A percentile compares a stretch with the other conserved stretches of the same genome.
These are phyloP conservation scores for Colletotrichum caudatum DNA, from an alignment of 2,329 filamentous ascomycete species.

Conservation along the genomic window DNA sequence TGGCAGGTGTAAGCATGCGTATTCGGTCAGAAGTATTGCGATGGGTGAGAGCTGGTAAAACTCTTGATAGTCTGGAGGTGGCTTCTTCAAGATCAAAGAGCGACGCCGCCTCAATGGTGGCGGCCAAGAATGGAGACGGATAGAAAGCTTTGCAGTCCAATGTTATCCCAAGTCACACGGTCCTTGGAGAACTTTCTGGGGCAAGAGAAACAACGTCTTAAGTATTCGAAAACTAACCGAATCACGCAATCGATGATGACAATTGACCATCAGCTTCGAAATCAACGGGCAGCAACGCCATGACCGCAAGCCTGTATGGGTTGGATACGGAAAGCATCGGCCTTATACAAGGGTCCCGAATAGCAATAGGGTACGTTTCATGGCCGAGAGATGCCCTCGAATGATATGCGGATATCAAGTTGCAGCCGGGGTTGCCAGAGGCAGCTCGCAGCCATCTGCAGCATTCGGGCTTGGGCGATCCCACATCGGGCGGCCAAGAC, in stretches of 20 bases:
- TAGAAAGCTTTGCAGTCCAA: not conserved
- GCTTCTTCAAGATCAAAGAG: not conserved
- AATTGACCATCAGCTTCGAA: constrained; percentile 32
- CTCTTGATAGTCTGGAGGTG: not conserved
- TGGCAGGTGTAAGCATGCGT: not conserved
- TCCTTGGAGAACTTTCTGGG: not conserved
- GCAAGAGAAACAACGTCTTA: constrained; percentile 1
- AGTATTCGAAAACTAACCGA: constrained; percentile 13
- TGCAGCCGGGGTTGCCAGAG: not conserved
- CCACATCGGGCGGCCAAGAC: not conserved
- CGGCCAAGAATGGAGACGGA: too few species aligned
- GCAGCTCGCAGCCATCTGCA: not conserved
- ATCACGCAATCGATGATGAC: constrained; percentile 41
- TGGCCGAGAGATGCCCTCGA: not conserved
- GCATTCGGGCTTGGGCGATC: not conserved
- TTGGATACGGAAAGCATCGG: constrained; percentile 12
- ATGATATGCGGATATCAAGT: not conserved
- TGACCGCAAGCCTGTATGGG: not conserved
- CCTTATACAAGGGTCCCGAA: not conserved
- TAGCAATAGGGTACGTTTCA: not conserved
- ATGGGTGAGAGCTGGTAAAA: not conserved
- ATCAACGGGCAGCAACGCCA: constrained; percentile 7
- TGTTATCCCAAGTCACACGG: too few species aligned
- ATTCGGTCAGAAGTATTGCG: not conserved
- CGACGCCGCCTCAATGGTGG: not conserved